A percentile compares a stretch with the other conserved stretches of the same genome.
These are phyloP conservation scores for Cephalotrichum gorgonifer DNA, from an alignment of 2,329 filamentous ascomycete genomes.

Conservation along the genomic window DNA sequence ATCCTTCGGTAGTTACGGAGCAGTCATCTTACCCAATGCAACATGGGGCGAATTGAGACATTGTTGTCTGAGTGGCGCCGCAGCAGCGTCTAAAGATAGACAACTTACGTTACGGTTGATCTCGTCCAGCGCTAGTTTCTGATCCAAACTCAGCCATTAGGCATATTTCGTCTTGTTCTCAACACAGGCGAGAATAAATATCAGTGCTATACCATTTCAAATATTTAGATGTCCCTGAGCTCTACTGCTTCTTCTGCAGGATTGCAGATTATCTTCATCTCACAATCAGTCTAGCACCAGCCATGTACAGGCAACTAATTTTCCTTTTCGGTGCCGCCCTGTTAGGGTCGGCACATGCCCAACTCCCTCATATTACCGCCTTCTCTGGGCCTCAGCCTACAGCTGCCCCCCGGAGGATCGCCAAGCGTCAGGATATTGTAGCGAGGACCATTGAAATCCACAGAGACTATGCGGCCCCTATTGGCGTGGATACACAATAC, in stretches of 20 bases:
- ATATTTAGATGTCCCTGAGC: neutral
- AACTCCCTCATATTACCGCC: neutral
- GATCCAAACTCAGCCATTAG: too few species aligned
- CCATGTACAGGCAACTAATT: neutral
- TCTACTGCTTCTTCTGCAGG: neutral
- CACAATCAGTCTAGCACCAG: neutral
- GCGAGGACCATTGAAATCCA: slow-evolving; percentile 1
- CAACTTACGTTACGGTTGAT: too few species aligned
- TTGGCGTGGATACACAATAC: slow-evolving; percentile 2
- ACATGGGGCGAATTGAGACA: too few species aligned
- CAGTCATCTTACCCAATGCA: too few species aligned
- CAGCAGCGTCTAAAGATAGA: too few species aligned
- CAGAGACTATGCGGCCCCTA: slow-evolving; percentile 1
- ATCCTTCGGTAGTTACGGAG: too few species aligned
- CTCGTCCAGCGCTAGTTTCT: too few species aligned
- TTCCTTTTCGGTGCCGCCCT: neutral
- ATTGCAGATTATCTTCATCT: neutral
- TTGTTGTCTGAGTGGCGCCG: too few species aligned
- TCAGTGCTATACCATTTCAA: neutral
- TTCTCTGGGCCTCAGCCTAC: neutral
- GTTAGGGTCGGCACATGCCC: slow-evolving; percentile 1
- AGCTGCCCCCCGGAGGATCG: neutral
- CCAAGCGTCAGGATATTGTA: neutral
- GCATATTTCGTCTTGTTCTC: too few species aligned
- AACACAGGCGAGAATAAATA: neutral